Base-by-base conservation (phyloP, 192 early-diverging fungal species). In the Piromyces sp. region DNA sequence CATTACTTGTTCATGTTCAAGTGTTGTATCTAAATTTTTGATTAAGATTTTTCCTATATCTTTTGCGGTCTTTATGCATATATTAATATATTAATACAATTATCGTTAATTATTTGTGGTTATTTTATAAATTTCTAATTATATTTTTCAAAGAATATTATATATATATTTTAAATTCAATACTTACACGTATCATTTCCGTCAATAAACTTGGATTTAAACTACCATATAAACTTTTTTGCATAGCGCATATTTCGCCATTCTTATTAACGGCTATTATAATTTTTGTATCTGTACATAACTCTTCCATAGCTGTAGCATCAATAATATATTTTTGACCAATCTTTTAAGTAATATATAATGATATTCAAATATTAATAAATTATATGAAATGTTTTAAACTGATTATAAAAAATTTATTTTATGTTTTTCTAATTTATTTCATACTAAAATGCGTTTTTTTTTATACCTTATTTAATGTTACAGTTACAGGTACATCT, bases 241-340 rank as follows among this genome's bases (percentile, higher is more conserved):
- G 96, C 40, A 96, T 85, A 14, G 92, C 93, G 85, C 96, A 97
- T 5, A 98, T 87, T 30, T 94, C 88, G 30, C 95, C 94, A 26
- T 88, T 84, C 31, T 89, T 89, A 83, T 96, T 96, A 38, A 98
- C 94, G 12, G 92, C 90, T 14, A 98, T 93, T 7, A 91, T 89
- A 11, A 99, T 83, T 82, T 89, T 90, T 11, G 94, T 94, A 80
- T 93, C 90, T 19, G 96, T 89, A 40, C 95, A 95, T 13, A 92
- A 88, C 82, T 99, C 97, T 87, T 99, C 97, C 82, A 94, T 86
- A 29, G 93, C 91, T 15, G 94, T 92, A 12, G 97, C 93, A 85
- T 99, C 97, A 11, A 96, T 87, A 30, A 97, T 90, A 85, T 94
- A 93, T 78, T 93, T 87, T 31, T 90, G 86, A 17, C 95, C 96